These are phyloP conservation scores for Gymnopus androsaceus DNA, from an alignment of 1,284 basidiomycete genomes.

Conservation along the genomic window DNA sequence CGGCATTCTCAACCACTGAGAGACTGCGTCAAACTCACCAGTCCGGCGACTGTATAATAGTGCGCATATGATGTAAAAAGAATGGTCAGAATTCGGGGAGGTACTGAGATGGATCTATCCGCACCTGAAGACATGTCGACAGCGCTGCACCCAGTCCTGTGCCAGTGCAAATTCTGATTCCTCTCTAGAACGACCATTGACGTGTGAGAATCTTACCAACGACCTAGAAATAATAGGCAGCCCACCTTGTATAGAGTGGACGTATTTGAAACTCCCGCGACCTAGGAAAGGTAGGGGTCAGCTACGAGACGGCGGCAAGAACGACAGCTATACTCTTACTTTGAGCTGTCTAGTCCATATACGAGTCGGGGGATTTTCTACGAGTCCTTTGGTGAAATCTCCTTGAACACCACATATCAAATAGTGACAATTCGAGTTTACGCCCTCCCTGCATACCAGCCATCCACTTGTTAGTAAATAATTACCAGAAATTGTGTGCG, in stretches of 20 bases:
- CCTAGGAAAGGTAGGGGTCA: constrained; percentile 35
- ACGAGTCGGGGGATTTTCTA: constrained; percentile 60
- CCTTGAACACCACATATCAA: constrained; percentile 73
- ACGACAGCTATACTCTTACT: constrained; percentile 36
- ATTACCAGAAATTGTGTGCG: not conserved
- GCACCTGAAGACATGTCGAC: constrained; percentile 72
- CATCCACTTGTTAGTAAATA: not conserved
- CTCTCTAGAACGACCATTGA: constrained; percentile 45
- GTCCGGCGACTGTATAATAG: constrained; percentile 48
- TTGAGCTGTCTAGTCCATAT: constrained; percentile 73
- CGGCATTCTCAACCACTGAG: not conserved
- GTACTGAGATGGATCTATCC: not conserved
- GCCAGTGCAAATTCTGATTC: constrained; percentile 80
- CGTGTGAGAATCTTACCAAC: not conserved
- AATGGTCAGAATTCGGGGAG: not conserved
- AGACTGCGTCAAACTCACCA: constrained; percentile 44
- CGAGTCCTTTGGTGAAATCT: constrained; percentile 65
- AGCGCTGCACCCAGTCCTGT: constrained; percentile 82
- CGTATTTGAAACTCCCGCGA: constrained; percentile 79
- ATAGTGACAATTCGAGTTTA: constrained; percentile 63
- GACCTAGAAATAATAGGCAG: not conserved
- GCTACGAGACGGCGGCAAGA: not conserved
- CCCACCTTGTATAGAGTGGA: constrained; percentile 64
- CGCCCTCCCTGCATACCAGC: constrained; percentile 55
- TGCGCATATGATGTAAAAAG: not conserved